These are phyloP conservation scores for Davidsoniella virescens DNA, from an alignment of 2,329 filamentous ascomycete genomes.

Conservation along the genomic window DNA sequence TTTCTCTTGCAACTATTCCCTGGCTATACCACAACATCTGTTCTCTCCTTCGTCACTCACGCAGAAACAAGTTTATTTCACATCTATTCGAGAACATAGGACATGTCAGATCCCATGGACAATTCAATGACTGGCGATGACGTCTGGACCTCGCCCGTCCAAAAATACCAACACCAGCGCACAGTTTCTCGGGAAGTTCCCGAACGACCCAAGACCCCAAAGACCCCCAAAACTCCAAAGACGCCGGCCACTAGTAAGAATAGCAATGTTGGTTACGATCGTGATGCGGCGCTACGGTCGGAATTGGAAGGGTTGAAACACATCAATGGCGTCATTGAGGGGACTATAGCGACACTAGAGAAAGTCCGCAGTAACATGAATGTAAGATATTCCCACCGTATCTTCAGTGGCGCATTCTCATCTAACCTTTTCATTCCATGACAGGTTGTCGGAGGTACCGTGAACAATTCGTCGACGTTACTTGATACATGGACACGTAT, in stretches of 20 bases:
- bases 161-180: constrained; percentile 1
- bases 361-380: constrained; percentile 64
- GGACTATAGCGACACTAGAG: constrained; percentile 53
- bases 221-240: constrained; percentile 30
- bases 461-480: constrained; percentile 72
- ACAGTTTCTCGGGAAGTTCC: constrained; percentile 19
- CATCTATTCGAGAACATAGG: constrained; percentile 18
- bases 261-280: constrained; percentile 18
- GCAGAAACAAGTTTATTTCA: too few relatives aligned
- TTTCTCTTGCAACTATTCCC: background rate
- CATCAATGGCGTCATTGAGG: constrained; percentile 78
- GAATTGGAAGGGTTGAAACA: constrained; percentile 72
- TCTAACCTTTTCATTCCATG: background rate
- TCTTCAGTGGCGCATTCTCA: background rate
- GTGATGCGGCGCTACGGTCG: constrained; percentile 53
- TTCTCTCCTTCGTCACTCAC: background rate
- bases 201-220: constrained; percentile 28
- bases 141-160: constrained; percentile 27
- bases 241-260: constrained; percentile 15
- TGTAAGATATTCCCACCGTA: constrained; percentile 26
- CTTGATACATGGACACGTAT: constrained; percentile 94
- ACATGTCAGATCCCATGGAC: constrained; percentile 30
- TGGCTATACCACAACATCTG: too few relatives aligned
- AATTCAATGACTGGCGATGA: constrained; percentile 31
- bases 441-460: constrained; percentile 70